Conservation (phyloP, 2,329 filamentous ascomycete genomes). For the Metarhizium guizhouense region DNA sequence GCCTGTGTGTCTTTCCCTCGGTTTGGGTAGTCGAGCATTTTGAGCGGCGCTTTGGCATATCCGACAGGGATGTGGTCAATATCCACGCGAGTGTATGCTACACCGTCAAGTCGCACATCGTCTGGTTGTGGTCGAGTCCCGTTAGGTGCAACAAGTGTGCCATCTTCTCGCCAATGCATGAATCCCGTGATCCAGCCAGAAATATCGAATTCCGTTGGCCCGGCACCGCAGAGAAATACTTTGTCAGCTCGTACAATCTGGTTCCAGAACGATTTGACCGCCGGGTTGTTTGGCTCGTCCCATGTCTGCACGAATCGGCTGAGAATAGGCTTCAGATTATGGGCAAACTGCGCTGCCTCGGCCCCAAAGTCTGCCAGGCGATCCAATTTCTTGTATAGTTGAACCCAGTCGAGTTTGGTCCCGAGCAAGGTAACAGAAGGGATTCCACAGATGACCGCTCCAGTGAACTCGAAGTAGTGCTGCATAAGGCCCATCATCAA, state of each 20-base stretch:
- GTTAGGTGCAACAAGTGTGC: slow-evolving; percentile 14
- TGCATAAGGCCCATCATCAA: slow-evolving; percentile 36
- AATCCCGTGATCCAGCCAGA: slow-evolving; percentile 42
- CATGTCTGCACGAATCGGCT: slow-evolving; percentile 34
- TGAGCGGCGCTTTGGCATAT: slow-evolving; percentile 30
- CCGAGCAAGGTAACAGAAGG: slow-evolving; percentile 33
- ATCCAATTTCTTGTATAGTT: slow-evolving; percentile 31
- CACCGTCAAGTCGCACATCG: slow-evolving; percentile 16
- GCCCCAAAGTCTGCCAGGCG: slow-evolving; percentile 32
- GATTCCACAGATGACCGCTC: slow-evolving; percentile 31
- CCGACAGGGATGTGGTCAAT: slow-evolving; percentile 25
- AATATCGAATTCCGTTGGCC: slow-evolving; percentile 24
- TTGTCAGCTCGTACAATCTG: slow-evolving; percentile 28
- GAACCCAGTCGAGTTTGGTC: slow-evolving; percentile 27
- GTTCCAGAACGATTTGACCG: slow-evolving; percentile 32
- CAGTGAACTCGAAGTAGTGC: slow-evolving; percentile 28
- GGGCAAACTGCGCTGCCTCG: slow-evolving; percentile 29
- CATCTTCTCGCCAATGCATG: slow-evolving; percentile 32
- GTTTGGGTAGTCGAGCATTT: slow-evolving; percentile 21
- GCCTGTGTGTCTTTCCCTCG: slow-evolving; percentile 13
- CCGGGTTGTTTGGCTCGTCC: slow-evolving; percentile 24
- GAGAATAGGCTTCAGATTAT: slow-evolving; percentile 34
- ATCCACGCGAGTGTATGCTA: slow-evolving; percentile 19
- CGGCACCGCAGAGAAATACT: slow-evolving; percentile 18
- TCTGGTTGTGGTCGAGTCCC: slow-evolving; percentile 5